Conservation (phyloP, 371 early-diverging fungal species). For the Mortierella sp. region DNA sequence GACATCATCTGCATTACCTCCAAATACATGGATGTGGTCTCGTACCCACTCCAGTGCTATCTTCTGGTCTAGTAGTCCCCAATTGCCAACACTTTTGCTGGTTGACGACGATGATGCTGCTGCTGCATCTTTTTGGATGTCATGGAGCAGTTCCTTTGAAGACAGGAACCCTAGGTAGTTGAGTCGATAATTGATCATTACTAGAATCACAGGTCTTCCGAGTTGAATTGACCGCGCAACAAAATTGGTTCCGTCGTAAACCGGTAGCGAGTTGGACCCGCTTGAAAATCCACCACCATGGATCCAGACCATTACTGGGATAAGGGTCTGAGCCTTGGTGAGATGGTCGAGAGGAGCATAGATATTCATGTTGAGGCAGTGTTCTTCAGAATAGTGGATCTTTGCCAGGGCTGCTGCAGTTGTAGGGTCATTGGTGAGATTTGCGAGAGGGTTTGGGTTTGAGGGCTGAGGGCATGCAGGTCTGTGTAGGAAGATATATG, state of each 20-base stretch:
- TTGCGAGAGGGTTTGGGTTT: slow-evolving; percentile 11
- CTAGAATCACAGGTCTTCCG: slow-evolving; percentile 37
- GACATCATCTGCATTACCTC: slow-evolving; percentile 60
- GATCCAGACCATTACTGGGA: slow-evolving; percentile 51
- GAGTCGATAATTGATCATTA: slow-evolving; percentile 47
- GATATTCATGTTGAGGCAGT: slow-evolving; percentile 49
- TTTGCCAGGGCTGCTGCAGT: not conserved
- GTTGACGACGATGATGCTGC: not conserved
- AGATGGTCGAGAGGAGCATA: slow-evolving; percentile 29
- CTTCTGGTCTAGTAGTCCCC: slow-evolving; percentile 60
- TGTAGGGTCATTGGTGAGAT: slow-evolving; percentile 10
- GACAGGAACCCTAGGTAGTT: slow-evolving; percentile 44
- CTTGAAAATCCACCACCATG: slow-evolving; percentile 37
- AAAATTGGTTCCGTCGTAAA: slow-evolving; percentile 31
- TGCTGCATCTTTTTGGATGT: not conserved
- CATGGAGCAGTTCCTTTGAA: slow-evolving; percentile 36
- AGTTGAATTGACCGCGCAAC: slow-evolving; percentile 23
- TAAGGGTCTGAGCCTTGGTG: slow-evolving; percentile 3
- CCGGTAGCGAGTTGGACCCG: slow-evolving; percentile 23
- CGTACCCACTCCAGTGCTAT: slow-evolving; percentile 61
- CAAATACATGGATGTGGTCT: slow-evolving; percentile 61
- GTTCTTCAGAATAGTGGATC: slow-evolving; percentile 20
- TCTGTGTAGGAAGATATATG: slow-evolving; percentile 8
- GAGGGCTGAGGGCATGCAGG: slow-evolving; percentile 27
- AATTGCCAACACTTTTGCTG: slow-evolving; percentile 44